Percentiles rank a stretch among this genome's conserved stretches.
Conservation (phyloP, 805 yeast species). For the Isabelozyma heimii region DNA sequence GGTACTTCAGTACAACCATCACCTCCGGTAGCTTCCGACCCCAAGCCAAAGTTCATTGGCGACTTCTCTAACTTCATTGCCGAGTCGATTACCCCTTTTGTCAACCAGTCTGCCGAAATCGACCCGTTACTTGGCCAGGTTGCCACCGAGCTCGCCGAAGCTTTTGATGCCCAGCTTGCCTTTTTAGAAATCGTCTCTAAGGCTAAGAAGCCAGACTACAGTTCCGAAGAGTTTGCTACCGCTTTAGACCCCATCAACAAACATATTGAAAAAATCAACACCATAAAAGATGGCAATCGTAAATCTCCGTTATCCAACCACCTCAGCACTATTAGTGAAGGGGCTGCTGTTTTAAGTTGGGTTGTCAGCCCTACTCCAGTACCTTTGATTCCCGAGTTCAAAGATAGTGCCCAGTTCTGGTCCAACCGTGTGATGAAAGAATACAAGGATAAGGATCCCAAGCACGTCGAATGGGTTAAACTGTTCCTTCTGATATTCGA, state of each 20-base stretch:
- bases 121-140: constrained; percentile 59
- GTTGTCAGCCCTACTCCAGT: constrained; percentile 74
- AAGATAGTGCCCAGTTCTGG: constrained; percentile 93
- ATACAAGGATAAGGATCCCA: constrained; percentile 65
- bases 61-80: constrained; percentile 56
- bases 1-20: constrained; percentile 5
- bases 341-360: constrained; percentile 91
- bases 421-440: constrained; percentile 87
- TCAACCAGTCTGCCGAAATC: constrained; percentile 47
- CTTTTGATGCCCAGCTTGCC: constrained; percentile 57
- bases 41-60: constrained; percentile 40
- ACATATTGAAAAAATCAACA: constrained; percentile 53
- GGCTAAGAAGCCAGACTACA: constrained; percentile 62
- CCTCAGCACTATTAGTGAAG: constrained; percentile 83
- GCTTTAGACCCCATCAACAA: constrained; percentile 69
- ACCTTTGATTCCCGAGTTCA: constrained; percentile 73
- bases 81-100: constrained; percentile 59
- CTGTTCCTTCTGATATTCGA: constrained; percentile 61
- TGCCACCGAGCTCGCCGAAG: constrained; percentile 46
- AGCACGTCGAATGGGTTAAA: constrained; percentile 81
- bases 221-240: constrained; percentile 52
- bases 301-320: constrained; percentile 63
- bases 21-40: constrained; percentile 4
- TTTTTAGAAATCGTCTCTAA: constrained; percentile 59
- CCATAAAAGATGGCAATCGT: constrained; percentile 74